Percentiles rank a stretch among this genome's conserved stretches.
Evolutionary conservation across 2,329 filamentous ascomycete species (phyloP).

Genomic region (Nemania diffusa): DNA sequence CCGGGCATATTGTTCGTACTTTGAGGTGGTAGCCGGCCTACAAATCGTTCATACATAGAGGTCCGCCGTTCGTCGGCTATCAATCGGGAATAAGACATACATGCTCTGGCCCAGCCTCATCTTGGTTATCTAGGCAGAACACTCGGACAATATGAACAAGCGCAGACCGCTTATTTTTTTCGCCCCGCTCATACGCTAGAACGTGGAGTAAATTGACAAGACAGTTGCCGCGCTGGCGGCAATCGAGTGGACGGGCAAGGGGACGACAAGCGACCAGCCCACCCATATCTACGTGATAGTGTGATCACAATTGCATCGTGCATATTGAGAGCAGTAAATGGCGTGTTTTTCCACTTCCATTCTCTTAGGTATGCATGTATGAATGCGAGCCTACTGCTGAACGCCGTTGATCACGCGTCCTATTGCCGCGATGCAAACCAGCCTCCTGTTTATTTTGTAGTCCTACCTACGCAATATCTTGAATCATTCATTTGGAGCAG

Average conservation of each 20-base stretch:
- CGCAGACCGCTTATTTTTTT: constrained; percentile 10
- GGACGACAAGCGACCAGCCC: constrained; percentile 27
- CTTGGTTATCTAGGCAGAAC: constrained; percentile 16
- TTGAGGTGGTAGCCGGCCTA: neutral
- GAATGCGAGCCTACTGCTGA: neutral
- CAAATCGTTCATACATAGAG: neutral
- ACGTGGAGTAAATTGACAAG: neutral
- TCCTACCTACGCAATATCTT: too few species aligned
- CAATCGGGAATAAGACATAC: neutral
- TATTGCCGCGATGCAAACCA: constrained; percentile 5
- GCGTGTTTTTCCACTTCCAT: constrained; percentile 29
- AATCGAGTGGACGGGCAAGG: constrained; percentile 31
- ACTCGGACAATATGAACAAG: constrained; percentile 14
- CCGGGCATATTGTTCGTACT: neutral
- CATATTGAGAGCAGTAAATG: constrained; percentile 25
- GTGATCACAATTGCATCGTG: constrained; percentile 48
- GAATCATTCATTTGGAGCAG: neutral
- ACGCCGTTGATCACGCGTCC: neutral
- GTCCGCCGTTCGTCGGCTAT: neutral
- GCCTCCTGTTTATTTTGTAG: neutral
- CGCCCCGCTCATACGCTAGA: neutral
- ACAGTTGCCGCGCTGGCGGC: constrained; percentile 32
- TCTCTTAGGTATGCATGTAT: neutral
- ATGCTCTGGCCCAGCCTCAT: constrained; percentile 7
- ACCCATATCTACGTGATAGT: constrained; percentile 37